Evolutionary conservation across 1,139 yeast genomes (phyloP).

Genomic region (Kodamaea suecica): DNA sequence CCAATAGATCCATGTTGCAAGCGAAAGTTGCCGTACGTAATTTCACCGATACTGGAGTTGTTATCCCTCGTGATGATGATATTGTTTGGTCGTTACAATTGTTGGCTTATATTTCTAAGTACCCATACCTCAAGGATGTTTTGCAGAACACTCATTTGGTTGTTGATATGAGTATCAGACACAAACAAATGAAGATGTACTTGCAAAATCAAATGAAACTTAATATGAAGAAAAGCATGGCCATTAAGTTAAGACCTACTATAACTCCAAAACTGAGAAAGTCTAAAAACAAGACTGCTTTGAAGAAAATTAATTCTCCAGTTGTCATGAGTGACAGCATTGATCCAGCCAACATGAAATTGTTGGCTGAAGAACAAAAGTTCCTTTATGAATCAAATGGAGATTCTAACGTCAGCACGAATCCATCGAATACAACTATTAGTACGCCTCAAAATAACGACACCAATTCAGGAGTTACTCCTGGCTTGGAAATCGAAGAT

Average conservation of each 20-base stretch:
- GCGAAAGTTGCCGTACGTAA: constrained; percentile 53
- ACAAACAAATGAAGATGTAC: constrained; percentile 39
- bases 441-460: not conserved
- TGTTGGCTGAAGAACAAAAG: constrained; percentile 33
- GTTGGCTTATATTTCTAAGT: constrained; percentile 88
- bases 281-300: constrained; percentile 9
- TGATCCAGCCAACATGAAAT: constrained; percentile 25
- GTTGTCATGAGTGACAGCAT: constrained; percentile 38
- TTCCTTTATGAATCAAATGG: constrained; percentile 19
- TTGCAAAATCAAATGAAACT: constrained; percentile 38
- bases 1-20: constrained; percentile 23
- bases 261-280: constrained; percentile 39
- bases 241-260: constrained; percentile 30
- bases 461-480: constrained; percentile 1
- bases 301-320: constrained; percentile 29
- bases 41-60: constrained; percentile 67
- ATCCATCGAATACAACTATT: constrained; percentile 11
- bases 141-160: constrained; percentile 70
- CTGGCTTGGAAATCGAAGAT: constrained; percentile 21
- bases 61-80: constrained; percentile 88
- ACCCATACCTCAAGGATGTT: constrained; percentile 71
- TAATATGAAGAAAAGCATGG: constrained; percentile 30
- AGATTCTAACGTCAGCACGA: not conserved
- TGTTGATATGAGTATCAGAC: constrained; percentile 52
- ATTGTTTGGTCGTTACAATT: constrained; percentile 91